Evolutionary conservation across 306 rosid genomes (phyloP), one percentile per base, ranked within the genome.

Genomic region (Medicago lupulina): DNA sequence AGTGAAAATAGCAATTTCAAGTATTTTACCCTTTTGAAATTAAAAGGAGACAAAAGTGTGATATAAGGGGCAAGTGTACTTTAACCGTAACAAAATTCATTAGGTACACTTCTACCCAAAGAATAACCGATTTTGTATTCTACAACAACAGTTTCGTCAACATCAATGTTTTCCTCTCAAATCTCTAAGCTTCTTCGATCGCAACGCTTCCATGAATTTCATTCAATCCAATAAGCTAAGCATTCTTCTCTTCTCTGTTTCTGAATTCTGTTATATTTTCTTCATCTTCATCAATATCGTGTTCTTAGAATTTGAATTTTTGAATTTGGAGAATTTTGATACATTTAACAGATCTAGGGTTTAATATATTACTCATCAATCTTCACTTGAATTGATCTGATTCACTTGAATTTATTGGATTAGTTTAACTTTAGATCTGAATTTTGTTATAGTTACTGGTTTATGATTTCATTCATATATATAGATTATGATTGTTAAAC

Each of bases 211-310:
- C 1, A 10, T 34, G 44, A 61, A 61, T 61, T 61, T 15, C 21
- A 19, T 31, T 15, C 43, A 61, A 31, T 31, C 43, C 43, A 31
- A 14, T 4, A 61, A 61, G 67, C 13, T 61, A 61, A 61, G 44
- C 67, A 61, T 61, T 61, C 21, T 61, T 61, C 65, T 60, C 65
- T 59, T 28, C 16, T 28, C 67, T 60, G 19, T 31, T 3, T 60
- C 10, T 28, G 14, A 9, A 10, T 5, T 11, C 10, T 15, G 21
- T 31, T 59, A 25, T 6, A 25, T 13, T 31, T 61, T 11, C 3
- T 15, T 34, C 44, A 15, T 61, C 43, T 31, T 2, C 12, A 7
- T 61, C 21, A 61, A 15, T 31, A 12, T 59, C 65, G 10, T 25
- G 6, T 59, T 28, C 18, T 5, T 25, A 25, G 9, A 28, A 58